Conservation (phyloP, 495 filamentous ascomycete genomes). For the Cryomyces minteri region DNA sequence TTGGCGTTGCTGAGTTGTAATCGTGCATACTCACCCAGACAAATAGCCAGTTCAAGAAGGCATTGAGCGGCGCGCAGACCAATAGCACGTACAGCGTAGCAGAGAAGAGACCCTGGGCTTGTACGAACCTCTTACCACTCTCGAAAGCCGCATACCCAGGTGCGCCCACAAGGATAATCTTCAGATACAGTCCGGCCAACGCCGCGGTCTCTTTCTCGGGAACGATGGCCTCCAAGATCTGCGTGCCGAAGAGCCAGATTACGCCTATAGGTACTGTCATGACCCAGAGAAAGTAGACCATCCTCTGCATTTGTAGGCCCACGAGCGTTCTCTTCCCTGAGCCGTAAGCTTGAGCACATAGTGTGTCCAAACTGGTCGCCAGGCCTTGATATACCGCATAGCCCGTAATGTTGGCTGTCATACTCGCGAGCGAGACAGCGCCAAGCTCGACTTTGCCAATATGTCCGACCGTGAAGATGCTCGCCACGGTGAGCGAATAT, state of each 20-base stretch:
- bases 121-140: slow-evolving; percentile 49
- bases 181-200: slow-evolving; percentile 50
- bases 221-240: slow-evolving; percentile 37
- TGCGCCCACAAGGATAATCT: slow-evolving; percentile 42
- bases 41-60: slow-evolving; percentile 46
- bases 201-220: slow-evolving; percentile 40
- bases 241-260: slow-evolving; percentile 37
- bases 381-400: slow-evolving; percentile 55
- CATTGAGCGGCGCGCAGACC: slow-evolving; percentile 46
- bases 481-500: slow-evolving; percentile 50
- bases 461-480: slow-evolving; percentile 46
- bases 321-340: slow-evolving; percentile 49
- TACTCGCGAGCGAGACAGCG: slow-evolving; percentile 46
- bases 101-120: slow-evolving; percentile 52
- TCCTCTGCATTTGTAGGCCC: slow-evolving; percentile 51
- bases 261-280: slow-evolving; percentile 43
- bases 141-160: slow-evolving; percentile 55
- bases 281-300: slow-evolving; percentile 45
- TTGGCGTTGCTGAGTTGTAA: neutral
- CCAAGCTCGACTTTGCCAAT: slow-evolving; percentile 43
- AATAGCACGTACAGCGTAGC: slow-evolving; percentile 49
- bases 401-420: slow-evolving; percentile 58
- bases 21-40: slow-evolving; percentile 38
- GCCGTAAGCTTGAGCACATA: slow-evolving; percentile 60
- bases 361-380: slow-evolving; percentile 50